Conservation (phyloP, 306 rosid species). For the peach (Prunus persica) region Prunus_persica_NCBIv2 NC_034012.1:9757001-9757500, state of each 20-base stretch:
- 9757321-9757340: neutral
- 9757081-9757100: conserved; percentile 40
- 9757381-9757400: conserved; percentile 85
- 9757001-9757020: neutral
- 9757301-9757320: neutral
- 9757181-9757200: conserved; percentile 25
- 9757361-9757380: conserved; percentile 54
- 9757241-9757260: no score
- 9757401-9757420: conserved; percentile 96
- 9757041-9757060: neutral
- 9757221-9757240: neutral
- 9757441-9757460: conserved; percentile 78
- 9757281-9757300: neutral
- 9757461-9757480: conserved; percentile 85
- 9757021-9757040: neutral
- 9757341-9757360: conserved; percentile 22
- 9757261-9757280: neutral
- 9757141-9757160: conserved; percentile 77
- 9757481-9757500: conserved; percentile 60
- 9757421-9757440: conserved; percentile 71
- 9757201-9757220: neutral
- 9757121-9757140: conserved; percentile 62
- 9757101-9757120: conserved; percentile 70
- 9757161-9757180: conserved; percentile 61
- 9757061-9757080: conserved; percentile 10